A percentile compares a stretch with the other conserved stretches of the same genome.
phyloP scores from a whole-genome alignment of 164 flowering plant genomes.

The Nymphaea thermarum region DNA sequence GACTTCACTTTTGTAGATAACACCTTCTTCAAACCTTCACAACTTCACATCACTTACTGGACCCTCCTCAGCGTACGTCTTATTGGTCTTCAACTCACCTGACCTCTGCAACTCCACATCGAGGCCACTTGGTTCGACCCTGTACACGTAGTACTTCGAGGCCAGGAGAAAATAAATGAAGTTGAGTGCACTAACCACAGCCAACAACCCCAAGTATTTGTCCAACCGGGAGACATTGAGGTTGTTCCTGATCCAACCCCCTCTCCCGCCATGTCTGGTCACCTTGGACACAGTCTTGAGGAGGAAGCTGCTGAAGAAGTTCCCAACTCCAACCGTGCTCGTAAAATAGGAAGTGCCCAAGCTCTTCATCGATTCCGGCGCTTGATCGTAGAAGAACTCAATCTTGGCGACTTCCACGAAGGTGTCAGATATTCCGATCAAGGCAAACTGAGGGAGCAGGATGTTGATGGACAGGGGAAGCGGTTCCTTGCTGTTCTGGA shows the following conservation, averaged over 20 bases:
- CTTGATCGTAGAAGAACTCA: slow-evolving; percentile 36
- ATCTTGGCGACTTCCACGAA: slow-evolving; percentile 27
- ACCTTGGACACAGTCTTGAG: slow-evolving; percentile 17
- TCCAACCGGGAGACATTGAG: slow-evolving; percentile 30
- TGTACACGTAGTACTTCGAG: slow-evolving; percentile 35
- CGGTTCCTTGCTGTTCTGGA: slow-evolving; percentile 7
- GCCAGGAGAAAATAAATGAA: slow-evolving; percentile 37
- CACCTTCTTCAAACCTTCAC: too few relatives aligned
- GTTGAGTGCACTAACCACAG: slow-evolving; percentile 30
- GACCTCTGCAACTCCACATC: not conserved
- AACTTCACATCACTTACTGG: not conserved
- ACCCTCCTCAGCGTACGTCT: not conserved
- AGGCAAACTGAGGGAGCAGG: slow-evolving; percentile 24
- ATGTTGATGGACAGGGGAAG: slow-evolving; percentile 22
- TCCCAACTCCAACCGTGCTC: slow-evolving; percentile 22
- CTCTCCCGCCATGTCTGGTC: slow-evolving; percentile 16
- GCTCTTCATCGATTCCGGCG: slow-evolving; percentile 34
- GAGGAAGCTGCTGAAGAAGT: slow-evolving; percentile 25
- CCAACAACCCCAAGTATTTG: slow-evolving; percentile 33
- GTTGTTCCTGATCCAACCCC: slow-evolving; percentile 28
- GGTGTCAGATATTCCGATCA: slow-evolving; percentile 25
- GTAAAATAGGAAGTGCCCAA: slow-evolving; percentile 24
- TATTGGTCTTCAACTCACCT: not conserved
- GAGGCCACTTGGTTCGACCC: slow-evolving; percentile 27
- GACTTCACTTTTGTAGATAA: too few relatives aligned